These are phyloP conservation scores for Penicillium roqueforti DNA, from an alignment of 495 filamentous ascomycete genomes.

Conservation along the genomic window DNA sequence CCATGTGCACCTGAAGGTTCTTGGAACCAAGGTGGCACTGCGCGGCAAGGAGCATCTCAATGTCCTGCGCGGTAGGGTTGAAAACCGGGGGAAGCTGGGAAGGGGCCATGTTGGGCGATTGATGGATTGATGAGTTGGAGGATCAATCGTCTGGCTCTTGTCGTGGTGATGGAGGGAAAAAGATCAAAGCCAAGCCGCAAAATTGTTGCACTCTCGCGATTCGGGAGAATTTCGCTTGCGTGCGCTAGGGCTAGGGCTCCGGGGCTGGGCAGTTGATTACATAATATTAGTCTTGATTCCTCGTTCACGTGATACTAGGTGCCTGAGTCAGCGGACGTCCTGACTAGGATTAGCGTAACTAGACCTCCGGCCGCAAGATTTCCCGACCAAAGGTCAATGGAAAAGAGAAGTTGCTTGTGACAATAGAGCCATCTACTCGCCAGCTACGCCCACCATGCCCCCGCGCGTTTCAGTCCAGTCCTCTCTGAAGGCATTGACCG, in stretches of 20 bases:
- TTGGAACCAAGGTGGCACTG: conserved; percentile 97
- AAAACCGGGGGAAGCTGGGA: conserved; percentile 85
- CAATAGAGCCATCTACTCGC: neutral
- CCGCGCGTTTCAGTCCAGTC: conserved; percentile 64
- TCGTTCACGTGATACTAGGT: neutral
- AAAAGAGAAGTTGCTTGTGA: conserved; percentile 21
- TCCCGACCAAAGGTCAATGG: conserved; percentile 28
- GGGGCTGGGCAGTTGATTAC: neutral
- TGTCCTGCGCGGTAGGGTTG: conserved; percentile 82
- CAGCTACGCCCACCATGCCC: conserved; percentile 54
- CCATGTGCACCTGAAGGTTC: conserved; percentile 98
- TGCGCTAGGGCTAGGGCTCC: conserved; percentile 40
- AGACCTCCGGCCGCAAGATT: conserved; percentile 27
- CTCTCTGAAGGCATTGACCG: conserved; percentile 57
- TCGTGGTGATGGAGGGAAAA: conserved; percentile 41
- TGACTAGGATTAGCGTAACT: conserved; percentile 27
- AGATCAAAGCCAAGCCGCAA: conserved; percentile 34
- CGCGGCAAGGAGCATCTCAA: conserved; percentile 97
- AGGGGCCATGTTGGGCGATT: conserved; percentile 83
- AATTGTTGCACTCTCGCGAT: conserved; percentile 29
- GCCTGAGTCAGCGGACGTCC: conserved; percentile 17
- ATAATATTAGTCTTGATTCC: conserved; percentile 5
- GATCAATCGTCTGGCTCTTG: conserved; percentile 54
- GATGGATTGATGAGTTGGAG: conserved; percentile 47
- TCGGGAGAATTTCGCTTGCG: conserved; percentile 42